Base-by-base conservation (phyloP, 345 rosid species). In the Luvunga scandens region DNA sequence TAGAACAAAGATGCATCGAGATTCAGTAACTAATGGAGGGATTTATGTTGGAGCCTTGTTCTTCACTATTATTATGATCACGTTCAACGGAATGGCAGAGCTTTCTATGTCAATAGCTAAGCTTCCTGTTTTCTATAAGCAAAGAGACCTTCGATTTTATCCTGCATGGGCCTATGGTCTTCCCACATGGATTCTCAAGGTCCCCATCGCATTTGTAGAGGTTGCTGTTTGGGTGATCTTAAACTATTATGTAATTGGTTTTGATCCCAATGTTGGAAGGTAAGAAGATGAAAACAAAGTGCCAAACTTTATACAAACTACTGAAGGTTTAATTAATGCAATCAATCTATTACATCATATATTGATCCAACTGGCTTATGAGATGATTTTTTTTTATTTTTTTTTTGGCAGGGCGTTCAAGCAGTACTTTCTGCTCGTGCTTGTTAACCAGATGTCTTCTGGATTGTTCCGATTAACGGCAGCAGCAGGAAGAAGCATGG, bases 111-210 rank as follows among this genome's bases (percentile, higher is more conserved):
- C 95, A 56, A 84, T 94, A 38, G 84, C 81, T 28, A 94, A 87
- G 83, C 98, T 92, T 83, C 98, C 96, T 18, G 91, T 92, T 70
- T 92, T 94, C 67, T 94, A 87, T 89, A 94, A 91, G 82, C 95
- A 92, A 83, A 85, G 95, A 75, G 95, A 89, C 64, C 84, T 90
- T 19, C 57, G 57, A 53, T 53, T 53, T 19, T 53, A 16, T 53
- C 57, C 57, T 16, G 21, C 57, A 1, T 53, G 57, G 57, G 57
- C 57, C 6, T 53, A 53, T 18, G 57, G 21, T 53, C 57, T 53
- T 53, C 57, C 57, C 57, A 16, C 57, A 53, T 53, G 57, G 57
- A 53, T 53, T 19, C 57, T 53, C 22, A 53, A 53, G 57, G 7
- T 53, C 22, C 57, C 57, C 6, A 53, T 53, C 57, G 6, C 57